Evolutionary conservation across 2,329 filamentous ascomycete genomes (phyloP).

Genomic region (Aspergillus uvarum): DNA sequence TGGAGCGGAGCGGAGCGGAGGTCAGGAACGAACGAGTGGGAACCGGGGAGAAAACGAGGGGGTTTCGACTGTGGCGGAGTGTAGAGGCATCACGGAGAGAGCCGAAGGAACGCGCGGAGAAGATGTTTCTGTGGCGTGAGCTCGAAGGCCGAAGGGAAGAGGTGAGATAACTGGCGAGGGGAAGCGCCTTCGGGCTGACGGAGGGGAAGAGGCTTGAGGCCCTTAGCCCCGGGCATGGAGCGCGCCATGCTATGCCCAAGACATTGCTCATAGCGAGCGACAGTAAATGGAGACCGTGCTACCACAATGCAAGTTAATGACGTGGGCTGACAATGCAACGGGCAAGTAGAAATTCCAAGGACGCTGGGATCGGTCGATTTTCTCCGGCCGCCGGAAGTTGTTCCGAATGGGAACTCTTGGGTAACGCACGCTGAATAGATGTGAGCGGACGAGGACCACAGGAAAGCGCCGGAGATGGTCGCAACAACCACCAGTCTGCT

Average conservation of each 20-base stretch:
- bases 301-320: neutral
- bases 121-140: conserved; percentile 20
- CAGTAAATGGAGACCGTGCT: conserved; percentile 10
- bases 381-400: conserved; percentile 20
- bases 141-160: conserved; percentile 4
- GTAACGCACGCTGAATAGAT: neutral
- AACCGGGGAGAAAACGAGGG: neutral
- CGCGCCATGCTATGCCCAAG: conserved; percentile 42
- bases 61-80: neutral
- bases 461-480: too few species aligned
- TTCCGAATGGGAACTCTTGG: conserved; percentile 11
- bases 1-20: conserved; percentile 20
- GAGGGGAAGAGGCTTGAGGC: conserved; percentile 25
- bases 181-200: conserved; percentile 17
- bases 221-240: conserved; percentile 39
- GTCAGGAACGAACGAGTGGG: conserved; percentile 19
- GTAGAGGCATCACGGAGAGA: conserved; percentile 3
- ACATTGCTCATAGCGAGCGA: conserved; percentile 45
- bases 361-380: conserved; percentile 9
- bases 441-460: too few species aligned
- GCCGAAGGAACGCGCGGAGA: conserved; percentile 15
- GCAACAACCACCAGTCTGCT: too few species aligned
- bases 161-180: conserved; percentile 22
- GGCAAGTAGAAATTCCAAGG: neutral
- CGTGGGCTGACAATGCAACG: neutral